phyloP scores from a whole-genome alignment of 2,329 filamentous ascomycete genomes.

The Tolypocladium amazonense region DNA sequence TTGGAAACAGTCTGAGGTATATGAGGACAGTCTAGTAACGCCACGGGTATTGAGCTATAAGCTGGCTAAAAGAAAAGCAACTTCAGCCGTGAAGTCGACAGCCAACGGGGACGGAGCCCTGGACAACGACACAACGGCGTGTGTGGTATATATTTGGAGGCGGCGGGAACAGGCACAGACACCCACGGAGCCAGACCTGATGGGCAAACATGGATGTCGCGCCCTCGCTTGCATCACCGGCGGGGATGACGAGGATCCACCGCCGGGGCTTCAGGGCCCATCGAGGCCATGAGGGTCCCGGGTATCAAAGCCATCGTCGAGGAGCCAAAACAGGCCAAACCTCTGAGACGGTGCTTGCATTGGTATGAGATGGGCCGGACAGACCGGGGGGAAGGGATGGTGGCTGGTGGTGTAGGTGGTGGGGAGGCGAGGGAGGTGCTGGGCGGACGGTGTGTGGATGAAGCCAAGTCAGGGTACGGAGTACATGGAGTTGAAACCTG shows the following conservation, averaged over 20 bases:
- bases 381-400: conserved; percentile 1
- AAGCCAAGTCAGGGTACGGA: neutral
- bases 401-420: conserved; percentile 1
- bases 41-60: neutral
- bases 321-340: conserved; percentile 6
- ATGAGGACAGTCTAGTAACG: neutral
- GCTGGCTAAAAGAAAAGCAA: neutral
- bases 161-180: neutral
- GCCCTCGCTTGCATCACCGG: conserved; percentile 1
- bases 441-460: neutral
- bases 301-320: conserved; percentile 7
- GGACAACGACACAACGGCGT: neutral
- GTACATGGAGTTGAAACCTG: neutral
- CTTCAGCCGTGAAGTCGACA: neutral
- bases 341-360: conserved; percentile 10
- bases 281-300: conserved; percentile 1
- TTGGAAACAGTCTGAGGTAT: neutral
- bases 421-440: neutral
- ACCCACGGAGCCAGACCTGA: neutral
- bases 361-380: neutral
- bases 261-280: conserved; percentile 1
- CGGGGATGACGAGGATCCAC: conserved; percentile 1
- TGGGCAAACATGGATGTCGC: neutral
- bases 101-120: neutral
- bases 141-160: conserved; percentile 1